Base-by-base conservation (phyloP, 495 filamentous ascomycete species). In the Aspergillus saccharolyticus region DNA sequence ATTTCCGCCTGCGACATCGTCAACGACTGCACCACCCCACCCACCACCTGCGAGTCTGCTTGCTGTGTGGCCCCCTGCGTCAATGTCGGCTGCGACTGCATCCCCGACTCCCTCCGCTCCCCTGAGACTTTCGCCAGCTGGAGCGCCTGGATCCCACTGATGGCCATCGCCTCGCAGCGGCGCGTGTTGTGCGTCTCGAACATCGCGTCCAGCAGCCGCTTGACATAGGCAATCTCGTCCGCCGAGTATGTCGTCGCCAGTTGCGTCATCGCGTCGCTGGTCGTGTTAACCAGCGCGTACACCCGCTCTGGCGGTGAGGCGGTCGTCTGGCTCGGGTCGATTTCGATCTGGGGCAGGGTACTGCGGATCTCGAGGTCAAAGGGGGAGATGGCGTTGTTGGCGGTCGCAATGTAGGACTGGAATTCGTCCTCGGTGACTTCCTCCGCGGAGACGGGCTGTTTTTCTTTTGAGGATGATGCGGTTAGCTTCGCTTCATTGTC, bases 221-320 rank as follows among this genome's bases (percentile, higher is more conserved):
- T 91, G 55, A 97, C 79, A 69, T 88, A 98, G 12, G 89, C 82
- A 39, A 97, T 90, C 73, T 97, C 92, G 56, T 97, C 95, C 18
- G 89, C 73, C 0, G 83, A 77, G 67, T 86, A 85, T 0, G 80
- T 83, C 0, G 94, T 97, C n/a, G 90, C 90, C 21, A 96, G 77
- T 67, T 96, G 92, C 1, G 89, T 94, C 12, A 90, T 65, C 0
- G 85, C 74, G 69, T 97, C 94, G 57, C 85, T 89, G 20, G 85
- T 88, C 2, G 87, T 89, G 70, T 98, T 98, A n/a, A 96, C 85
- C 10, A 97, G 80, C 1, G 88, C 89, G 65, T 83, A 96, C 0
- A 85, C 67, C 12, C 75, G 74, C 12, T 71, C 64, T 12, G 71
- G 74, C 45, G 1, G 48, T 4, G 12, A 55, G 17, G 0, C 7